A percentile compares a stretch with the other conserved stretches of the same genome.
Conservation (phyloP, 768 basidiomycete species). For the Boletus rex-veris region DNA sequence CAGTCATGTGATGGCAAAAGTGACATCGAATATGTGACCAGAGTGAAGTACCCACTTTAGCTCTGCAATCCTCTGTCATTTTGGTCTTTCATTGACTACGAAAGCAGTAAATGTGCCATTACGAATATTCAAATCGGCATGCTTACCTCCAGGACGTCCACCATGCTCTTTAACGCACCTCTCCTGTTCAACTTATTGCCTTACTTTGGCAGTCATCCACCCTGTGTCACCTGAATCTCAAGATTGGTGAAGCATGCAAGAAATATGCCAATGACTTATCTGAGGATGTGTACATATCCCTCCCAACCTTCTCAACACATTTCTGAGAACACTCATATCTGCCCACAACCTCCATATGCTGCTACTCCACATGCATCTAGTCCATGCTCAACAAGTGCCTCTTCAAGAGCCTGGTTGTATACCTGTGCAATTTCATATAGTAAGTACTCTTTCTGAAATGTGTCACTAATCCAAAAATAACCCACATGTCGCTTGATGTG, state of each 20-base stretch:
- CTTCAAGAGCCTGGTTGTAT: constrained; percentile 75
- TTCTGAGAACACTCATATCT: constrained; percentile 57
- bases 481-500: constrained; percentile 70
- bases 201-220: no score
- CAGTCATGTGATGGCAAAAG: not conserved
- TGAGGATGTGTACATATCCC: constrained; percentile 92
- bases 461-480: not conserved
- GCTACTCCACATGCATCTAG: no score
- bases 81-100: constrained; percentile 66
- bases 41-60: constrained; percentile 44
- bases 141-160: no score
- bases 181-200: no score
- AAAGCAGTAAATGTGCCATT: no score
- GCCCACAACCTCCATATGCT: constrained; percentile 68
- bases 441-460: not conserved
- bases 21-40: not conserved
- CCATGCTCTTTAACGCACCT: no score
- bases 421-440: constrained; percentile 46
- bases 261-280: constrained; percentile 19
- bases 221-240: no score
- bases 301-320: no score
- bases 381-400: constrained; percentile 50
- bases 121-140: no score
- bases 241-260: no score
- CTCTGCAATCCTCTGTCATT: constrained; percentile 71